Base-by-base conservation (phyloP, 2,329 filamentous ascomycete genomes). In the Trichoderma afroharzianum region DNA sequence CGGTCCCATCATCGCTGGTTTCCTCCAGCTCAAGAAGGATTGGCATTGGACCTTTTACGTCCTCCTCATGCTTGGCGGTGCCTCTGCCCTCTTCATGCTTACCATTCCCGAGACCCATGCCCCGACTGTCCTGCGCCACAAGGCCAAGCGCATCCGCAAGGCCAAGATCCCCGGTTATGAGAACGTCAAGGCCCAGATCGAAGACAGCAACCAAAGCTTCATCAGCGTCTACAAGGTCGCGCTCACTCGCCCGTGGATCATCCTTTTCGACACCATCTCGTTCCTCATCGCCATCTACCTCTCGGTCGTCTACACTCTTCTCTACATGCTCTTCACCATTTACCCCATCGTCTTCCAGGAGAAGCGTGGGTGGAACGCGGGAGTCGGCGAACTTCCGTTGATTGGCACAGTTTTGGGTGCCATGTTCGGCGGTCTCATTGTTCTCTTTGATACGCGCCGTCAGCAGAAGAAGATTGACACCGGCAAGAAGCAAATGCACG, bases 291-390 rank as follows among this genome's bases (percentile, higher is more conserved):
- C 86, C 15, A 76, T 88, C 33, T 88, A 88, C 74, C 80, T 88
- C 75, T 82, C 83, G 2, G 81, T 88, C 12, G 85, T 88, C 4
- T 88, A 88, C 72, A 83, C 80, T 6, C 79, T 87, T 1, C 79
- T 87, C 9, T 88, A 88, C 77, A 88, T 89, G 86, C 82, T 89
- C 12, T 89, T 89, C 77, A 84, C 81, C 26, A 88, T 88, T 70
- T 89, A 88, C 68, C 85, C 84, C 3, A 86, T 88, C 50, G 84
- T 88, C 6, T 88, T 87, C 74, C 84, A 87, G 73, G 77, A 86
- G 62, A 82, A 78, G 73, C 82, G 86, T 3, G 86, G 85, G 1
- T 88, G 86, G 86, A 88, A 87, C 72, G 74, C 82, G 0, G 86
- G 86, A 9, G 83, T 87, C 3, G 85, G 85, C 5, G 83, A 87